Conservation (phyloP, 306 rosid genomes). For the Quercus suber region DNA sequence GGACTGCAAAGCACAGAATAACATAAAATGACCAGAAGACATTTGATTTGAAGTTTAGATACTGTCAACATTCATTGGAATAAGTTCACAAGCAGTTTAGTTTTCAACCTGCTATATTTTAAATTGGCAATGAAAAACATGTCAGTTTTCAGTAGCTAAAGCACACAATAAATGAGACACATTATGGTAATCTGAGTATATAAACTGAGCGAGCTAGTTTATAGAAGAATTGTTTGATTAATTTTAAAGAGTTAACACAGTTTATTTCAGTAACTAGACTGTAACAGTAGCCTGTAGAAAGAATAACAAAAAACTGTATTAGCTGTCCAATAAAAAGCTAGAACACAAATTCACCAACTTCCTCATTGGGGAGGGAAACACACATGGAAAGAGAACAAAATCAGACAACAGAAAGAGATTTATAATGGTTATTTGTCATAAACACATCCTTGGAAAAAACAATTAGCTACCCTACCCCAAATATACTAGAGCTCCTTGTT, state of each 20-base stretch:
- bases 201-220: not conserved
- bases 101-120: not conserved
- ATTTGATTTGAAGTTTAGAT: not conserved
- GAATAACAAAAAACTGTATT: not conserved
- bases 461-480: not conserved
- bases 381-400: not conserved
- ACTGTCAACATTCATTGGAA: not conserved
- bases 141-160: not conserved
- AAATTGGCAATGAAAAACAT: not conserved
- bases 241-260: not conserved
- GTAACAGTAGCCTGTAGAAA: not conserved
- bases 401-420: not conserved
- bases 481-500: not conserved
- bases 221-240: not conserved
- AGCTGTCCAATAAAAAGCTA: not conserved
- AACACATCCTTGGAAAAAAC: not conserved
- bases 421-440: not conserved
- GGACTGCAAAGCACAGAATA: not conserved
- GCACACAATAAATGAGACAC: not conserved
- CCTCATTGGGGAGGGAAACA: not conserved
- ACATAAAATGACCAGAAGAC: not conserved
- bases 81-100: not conserved
- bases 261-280: not conserved
- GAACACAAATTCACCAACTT: not conserved
- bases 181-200: not conserved